Evolutionary conservation across 2,329 filamentous ascomycete species (phyloP).

Genomic region (Hymenoscyphus linearis): DNA sequence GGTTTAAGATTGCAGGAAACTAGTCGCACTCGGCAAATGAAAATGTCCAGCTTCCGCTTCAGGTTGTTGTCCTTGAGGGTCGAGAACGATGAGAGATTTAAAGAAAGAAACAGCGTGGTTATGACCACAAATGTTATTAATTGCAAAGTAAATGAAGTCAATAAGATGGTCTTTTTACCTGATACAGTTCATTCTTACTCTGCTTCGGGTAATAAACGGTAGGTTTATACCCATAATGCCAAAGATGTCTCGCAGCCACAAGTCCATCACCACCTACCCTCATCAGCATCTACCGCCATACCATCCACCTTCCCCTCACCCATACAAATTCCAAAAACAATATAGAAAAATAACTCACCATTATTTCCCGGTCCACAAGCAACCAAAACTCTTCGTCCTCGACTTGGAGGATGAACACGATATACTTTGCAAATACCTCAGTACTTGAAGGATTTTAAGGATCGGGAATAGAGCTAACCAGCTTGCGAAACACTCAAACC

Average conservation of each 20-base stretch:
- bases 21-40: no score
- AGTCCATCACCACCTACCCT: slow-evolving; percentile 79
- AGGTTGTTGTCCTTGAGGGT: no score
- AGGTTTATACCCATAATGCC: slow-evolving; percentile 86
- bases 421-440: slow-evolving; percentile 55
- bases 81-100: no score
- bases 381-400: slow-evolving; percentile 70
- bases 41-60: no score
- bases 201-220: slow-evolving; percentile 91
- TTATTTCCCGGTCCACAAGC: slow-evolving; percentile 85
- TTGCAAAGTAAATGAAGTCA: neutral
- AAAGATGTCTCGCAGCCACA: slow-evolving; percentile 86
- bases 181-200: slow-evolving; percentile 83
- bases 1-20: neutral
- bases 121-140: no score
- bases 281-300: neutral
- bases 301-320: neutral
- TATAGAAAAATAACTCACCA: slow-evolving; percentile 37
- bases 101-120: no score
- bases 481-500: slow-evolving; percentile 90
- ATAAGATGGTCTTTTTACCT: slow-evolving; percentile 44
- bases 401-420: slow-evolving; percentile 69
- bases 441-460: neutral
- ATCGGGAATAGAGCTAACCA: slow-evolving; percentile 42
- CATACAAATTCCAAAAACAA: neutral